phyloP scores from a whole-genome alignment of 345 rosid genomes.

The Hibiscus syriacus region DNA sequence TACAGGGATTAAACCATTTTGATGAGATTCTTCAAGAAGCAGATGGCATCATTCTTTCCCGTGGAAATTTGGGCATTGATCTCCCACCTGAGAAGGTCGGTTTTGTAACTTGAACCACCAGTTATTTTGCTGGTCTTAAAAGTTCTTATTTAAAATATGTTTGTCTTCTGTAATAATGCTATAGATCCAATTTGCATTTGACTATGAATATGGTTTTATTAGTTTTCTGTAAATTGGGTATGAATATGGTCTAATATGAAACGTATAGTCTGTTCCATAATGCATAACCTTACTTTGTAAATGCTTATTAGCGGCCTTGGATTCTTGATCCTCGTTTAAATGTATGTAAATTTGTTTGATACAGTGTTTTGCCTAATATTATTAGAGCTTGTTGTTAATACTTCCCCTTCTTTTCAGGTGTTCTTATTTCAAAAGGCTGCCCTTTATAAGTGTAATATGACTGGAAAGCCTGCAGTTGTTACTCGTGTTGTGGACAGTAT shows the following conservation, averaged over 20 bases:
- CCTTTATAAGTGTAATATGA: slow-evolving; percentile 94
- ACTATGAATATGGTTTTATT: neutral
- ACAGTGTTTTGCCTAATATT: neutral
- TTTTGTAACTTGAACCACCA: slow-evolving; percentile 3
- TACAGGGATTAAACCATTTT: slow-evolving; percentile 85
- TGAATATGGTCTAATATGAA: neutral
- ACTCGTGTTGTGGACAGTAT: slow-evolving; percentile 99
- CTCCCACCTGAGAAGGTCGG: slow-evolving; percentile 95
- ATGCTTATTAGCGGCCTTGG: neutral
- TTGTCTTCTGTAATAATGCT: neutral
- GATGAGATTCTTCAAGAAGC: slow-evolving; percentile 99
- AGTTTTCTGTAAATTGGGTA: neutral
- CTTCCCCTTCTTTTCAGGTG: slow-evolving; percentile 44
- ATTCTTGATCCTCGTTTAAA: neutral
- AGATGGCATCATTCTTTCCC: slow-evolving; percentile 97
- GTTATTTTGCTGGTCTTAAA: neutral
- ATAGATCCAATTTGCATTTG: neutral
- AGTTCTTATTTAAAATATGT: neutral
- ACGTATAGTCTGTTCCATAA: neutral
- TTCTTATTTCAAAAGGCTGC: slow-evolving; percentile 95
- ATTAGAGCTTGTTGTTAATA: slow-evolving; percentile 11
- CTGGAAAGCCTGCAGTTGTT: slow-evolving; percentile 92
- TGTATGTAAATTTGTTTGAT: neutral
- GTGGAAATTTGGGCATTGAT: slow-evolving; percentile 97
- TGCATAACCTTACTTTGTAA: neutral